These are phyloP conservation scores for Apiospora hydei DNA, from an alignment of 2,329 filamentous ascomycete species.

Conservation along the genomic window DNA sequence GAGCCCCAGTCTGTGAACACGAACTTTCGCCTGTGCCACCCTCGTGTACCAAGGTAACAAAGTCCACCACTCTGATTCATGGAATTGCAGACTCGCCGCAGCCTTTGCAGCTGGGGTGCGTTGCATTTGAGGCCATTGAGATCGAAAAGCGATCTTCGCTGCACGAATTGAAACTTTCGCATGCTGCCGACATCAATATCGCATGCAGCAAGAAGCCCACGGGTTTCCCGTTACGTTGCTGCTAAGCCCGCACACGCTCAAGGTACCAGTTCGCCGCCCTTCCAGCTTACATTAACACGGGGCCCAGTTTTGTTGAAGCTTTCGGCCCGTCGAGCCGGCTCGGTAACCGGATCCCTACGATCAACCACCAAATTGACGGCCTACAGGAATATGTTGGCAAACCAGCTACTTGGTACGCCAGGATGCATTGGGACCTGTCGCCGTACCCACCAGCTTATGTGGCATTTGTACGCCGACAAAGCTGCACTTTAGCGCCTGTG, in stretches of 20 bases:
- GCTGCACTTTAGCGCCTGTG: neutral
- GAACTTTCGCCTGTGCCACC: neutral
- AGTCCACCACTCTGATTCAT: constrained; percentile 27
- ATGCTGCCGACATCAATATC: neutral
- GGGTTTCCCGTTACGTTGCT: neutral
- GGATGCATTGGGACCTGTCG: neutral
- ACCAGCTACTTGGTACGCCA: constrained; percentile 13
- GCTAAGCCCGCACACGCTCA: neutral
- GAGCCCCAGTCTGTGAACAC: neutral
- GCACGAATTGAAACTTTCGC: neutral
- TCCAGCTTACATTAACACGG: neutral
- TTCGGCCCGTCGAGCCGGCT: constrained; percentile 28
- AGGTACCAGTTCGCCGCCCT: neutral
- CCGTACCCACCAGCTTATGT: neutral
- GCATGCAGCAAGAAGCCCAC: neutral
- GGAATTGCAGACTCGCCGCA: constrained; percentile 23
- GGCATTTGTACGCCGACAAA: neutral
- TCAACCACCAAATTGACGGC: neutral
- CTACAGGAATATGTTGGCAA: neutral
- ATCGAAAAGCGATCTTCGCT: constrained; percentile 15
- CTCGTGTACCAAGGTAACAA: neutral
- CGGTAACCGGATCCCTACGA: constrained; percentile 23
- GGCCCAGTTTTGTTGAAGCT: constrained; percentile 9
- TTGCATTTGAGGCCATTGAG: neutral
- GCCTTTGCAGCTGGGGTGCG: neutral